Evolutionary conservation across 257 asterid genomes (phyloP).

Genomic region (Nicotiana attenuata): DNA sequence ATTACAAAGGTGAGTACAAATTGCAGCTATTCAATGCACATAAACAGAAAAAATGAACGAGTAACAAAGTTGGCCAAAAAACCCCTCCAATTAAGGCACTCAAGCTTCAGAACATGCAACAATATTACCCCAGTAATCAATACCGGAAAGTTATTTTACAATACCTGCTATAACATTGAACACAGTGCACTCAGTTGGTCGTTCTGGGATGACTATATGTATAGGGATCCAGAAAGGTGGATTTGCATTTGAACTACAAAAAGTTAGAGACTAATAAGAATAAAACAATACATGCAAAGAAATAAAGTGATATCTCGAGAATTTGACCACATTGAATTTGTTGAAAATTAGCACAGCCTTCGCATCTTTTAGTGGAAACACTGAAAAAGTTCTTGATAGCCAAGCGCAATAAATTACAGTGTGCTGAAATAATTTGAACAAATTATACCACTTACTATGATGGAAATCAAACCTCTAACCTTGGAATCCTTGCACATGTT

Average conservation of each 20-base stretch:
- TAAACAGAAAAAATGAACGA: neutral
- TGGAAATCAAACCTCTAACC: constrained; percentile 37
- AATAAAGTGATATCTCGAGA: neutral
- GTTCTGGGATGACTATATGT: constrained; percentile 92
- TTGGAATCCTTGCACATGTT: constrained; percentile 97
- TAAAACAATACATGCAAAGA: neutral
- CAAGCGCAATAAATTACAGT: neutral
- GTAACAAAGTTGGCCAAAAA: neutral
- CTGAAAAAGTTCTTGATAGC: neutral
- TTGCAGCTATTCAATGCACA: neutral
- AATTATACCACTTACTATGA: neutral
- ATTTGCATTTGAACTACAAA: constrained; percentile 75
- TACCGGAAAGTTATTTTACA: neutral
- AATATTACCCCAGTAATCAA: neutral
- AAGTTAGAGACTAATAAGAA: constrained; percentile 11
- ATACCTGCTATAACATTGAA: constrained; percentile 98
- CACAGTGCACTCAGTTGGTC: constrained; percentile 94
- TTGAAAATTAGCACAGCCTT: neutral
- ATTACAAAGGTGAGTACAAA: neutral
- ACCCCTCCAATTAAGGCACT: neutral
- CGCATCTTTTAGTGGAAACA: neutral
- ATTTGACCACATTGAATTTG: neutral
- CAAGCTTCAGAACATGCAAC: neutral
- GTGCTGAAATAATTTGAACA: neutral
- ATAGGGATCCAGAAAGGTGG: constrained; percentile 98